Percentiles rank a stretch among this genome's conserved stretches.
Conservation (phyloP, 2,329 filamentous ascomycete genomes). For the Leptoxyphium fumago region DNA sequence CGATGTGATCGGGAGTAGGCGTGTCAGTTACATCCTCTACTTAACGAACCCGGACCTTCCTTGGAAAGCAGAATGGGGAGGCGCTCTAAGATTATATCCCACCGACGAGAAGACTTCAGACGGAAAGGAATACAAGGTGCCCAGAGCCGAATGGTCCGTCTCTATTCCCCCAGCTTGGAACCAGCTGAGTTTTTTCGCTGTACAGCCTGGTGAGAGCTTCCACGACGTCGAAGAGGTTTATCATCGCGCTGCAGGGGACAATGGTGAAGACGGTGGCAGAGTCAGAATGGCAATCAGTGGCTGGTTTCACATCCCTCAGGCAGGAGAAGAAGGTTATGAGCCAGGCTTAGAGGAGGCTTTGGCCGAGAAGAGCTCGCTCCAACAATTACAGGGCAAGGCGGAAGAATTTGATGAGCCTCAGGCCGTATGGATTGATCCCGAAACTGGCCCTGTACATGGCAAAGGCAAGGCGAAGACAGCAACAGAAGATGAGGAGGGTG, state of each 20-base stretch:
- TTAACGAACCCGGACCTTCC: constrained; percentile 80
- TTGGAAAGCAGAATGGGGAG: constrained; percentile 88
- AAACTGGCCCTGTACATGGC: constrained; percentile 28
- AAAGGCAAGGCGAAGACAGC: constrained; percentile 42
- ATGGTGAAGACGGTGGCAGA: constrained; percentile 54
- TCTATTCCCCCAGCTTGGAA: constrained; percentile 92
- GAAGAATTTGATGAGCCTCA: constrained; percentile 78
- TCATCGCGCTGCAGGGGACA: constrained; percentile 43
- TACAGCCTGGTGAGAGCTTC: constrained; percentile 96
- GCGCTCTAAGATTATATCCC: constrained; percentile 77
- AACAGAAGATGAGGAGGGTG: constrained; percentile 45
- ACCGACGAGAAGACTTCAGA: constrained; percentile 45
- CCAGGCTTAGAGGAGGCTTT: constrained; percentile 77
- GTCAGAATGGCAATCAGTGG: constrained; percentile 96
- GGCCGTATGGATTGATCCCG: constrained; percentile 35
- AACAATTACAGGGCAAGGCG: constrained; percentile 82
- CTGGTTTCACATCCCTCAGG: constrained; percentile 96
- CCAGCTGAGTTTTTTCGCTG: constrained; percentile 94
- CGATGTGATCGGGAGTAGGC: constrained; percentile 93
- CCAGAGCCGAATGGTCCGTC: constrained; percentile 61
- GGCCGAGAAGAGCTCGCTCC: constrained; percentile 76
- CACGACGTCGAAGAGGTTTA: constrained; percentile 99
- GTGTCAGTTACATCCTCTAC: constrained; percentile 95
- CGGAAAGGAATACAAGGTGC: constrained; percentile 61
- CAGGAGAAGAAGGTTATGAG: constrained; percentile 84